A percentile compares a stretch with the other conserved stretches of the same genome.
These are phyloP conservation scores for Coemansia umbellata DNA, from an alignment of 192 early-diverging fungal genomes.

Conservation along the genomic window DNA sequence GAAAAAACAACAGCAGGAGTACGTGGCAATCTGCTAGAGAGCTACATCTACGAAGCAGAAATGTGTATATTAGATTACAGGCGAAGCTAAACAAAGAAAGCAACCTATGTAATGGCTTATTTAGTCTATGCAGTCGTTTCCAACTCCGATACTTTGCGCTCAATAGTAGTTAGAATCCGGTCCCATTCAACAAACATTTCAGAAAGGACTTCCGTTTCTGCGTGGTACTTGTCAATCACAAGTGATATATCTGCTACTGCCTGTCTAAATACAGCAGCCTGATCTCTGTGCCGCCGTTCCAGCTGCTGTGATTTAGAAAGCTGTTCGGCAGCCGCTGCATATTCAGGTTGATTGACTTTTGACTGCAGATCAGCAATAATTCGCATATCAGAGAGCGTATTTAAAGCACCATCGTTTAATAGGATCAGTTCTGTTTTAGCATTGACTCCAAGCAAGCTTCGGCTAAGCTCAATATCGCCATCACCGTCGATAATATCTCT, in stretches of 20 bases:
- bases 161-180: constrained; percentile 20
- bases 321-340: constrained; percentile 26
- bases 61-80: too few species aligned
- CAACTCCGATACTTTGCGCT: constrained; percentile 29
- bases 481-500: constrained; percentile 39
- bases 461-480: constrained; percentile 36
- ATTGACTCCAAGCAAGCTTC: constrained; percentile 31
- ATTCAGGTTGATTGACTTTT: constrained; percentile 42
- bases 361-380: constrained; percentile 30
- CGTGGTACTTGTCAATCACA: constrained; percentile 39
- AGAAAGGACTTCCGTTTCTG: constrained; percentile 40
- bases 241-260: constrained; percentile 30
- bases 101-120: too few species aligned
- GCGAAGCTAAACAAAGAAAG: too few species aligned
- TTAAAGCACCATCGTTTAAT: constrained; percentile 20
- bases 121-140: too few species aligned
- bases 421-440: constrained; percentile 42
- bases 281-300: constrained; percentile 26
- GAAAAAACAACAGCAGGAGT: too few species aligned
- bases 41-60: too few species aligned
- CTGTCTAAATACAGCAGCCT: constrained; percentile 14
- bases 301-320: constrained; percentile 11
- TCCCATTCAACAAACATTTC: constrained; percentile 47
- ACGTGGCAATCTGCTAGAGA: too few species aligned
- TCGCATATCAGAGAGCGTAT: constrained; percentile 30